These are phyloP conservation scores for Panicum virgatum DNA, from an alignment of 202 grass and related monocot genomes.

Conservation along the genomic window DNA sequence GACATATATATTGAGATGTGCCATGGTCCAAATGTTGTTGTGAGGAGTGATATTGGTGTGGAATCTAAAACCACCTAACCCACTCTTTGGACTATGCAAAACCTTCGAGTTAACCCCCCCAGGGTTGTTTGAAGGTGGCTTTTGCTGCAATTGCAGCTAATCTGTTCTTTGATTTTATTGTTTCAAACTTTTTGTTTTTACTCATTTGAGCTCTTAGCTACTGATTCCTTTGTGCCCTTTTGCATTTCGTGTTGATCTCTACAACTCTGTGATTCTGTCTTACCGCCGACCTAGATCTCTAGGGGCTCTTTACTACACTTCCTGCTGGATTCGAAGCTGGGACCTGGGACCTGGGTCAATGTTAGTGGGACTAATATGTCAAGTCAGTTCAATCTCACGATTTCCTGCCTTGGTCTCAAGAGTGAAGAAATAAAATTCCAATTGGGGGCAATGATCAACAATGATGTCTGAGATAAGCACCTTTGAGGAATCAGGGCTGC, in stretches of 20 bases:
- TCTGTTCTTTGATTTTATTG: not conserved
- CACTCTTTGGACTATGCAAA: not conserved
- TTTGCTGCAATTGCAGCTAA: not conserved
- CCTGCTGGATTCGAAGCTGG: not conserved
- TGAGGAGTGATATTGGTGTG: too few species aligned
- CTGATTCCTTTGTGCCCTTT: too few species aligned
- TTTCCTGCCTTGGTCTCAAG: not conserved
- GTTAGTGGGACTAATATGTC: not conserved
- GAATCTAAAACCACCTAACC: too few species aligned
- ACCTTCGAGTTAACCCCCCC: not conserved
- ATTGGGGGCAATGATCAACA: slow-evolving; percentile 9
- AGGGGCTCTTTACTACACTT: not conserved
- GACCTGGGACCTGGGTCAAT: not conserved
- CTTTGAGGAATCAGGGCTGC: not conserved
- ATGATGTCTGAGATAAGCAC: slow-evolving; percentile 6
- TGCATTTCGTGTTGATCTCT: not conserved
- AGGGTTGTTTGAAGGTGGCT: not conserved
- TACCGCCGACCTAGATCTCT: not conserved
- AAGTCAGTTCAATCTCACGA: not conserved
- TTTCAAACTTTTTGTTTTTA: not conserved
- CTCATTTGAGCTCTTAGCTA: not conserved
- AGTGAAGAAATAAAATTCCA: not conserved
- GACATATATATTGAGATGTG: not conserved
- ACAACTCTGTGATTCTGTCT: not conserved
- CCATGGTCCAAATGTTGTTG: not conserved